Evolutionary conservation across 1,284 basidiomycete species (phyloP).

Genomic region (Leccinum fallax): DNA sequence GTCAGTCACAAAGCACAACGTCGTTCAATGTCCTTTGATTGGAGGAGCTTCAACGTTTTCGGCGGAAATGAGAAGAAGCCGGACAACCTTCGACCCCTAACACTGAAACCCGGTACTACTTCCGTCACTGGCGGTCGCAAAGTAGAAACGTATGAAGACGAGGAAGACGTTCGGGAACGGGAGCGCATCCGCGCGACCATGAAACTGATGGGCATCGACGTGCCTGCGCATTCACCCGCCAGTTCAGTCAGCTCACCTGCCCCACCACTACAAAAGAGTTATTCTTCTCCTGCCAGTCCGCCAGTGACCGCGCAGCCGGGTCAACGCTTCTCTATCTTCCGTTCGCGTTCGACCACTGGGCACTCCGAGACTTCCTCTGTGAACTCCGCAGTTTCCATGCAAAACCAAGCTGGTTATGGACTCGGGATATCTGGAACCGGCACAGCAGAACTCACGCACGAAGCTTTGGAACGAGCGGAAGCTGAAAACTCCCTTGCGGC

Average conservation of each 20-base stretch:
- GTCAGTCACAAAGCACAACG: conserved; percentile 53
- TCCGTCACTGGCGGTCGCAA: conserved; percentile 67
- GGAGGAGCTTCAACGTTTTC: conserved; percentile 74
- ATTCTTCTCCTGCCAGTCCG: conserved; percentile 35
- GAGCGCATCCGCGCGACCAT: conserved; percentile 85
- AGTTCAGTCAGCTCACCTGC: not conserved
- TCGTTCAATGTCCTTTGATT: conserved; percentile 80
- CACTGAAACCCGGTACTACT: conserved; percentile 62
- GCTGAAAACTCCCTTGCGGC: conserved; percentile 72
- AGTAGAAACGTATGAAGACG: conserved; percentile 77
- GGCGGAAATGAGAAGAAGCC: conserved; percentile 61
- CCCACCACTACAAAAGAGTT: not conserved
- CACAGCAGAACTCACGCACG: conserved; percentile 60
- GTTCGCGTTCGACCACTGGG: conserved; percentile 47
- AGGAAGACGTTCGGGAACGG: conserved; percentile 83
- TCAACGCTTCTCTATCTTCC: conserved; percentile 71
- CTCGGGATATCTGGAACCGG: conserved; percentile 41
- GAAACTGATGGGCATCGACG: conserved; percentile 90
- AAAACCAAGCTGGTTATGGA: conserved; percentile 38
- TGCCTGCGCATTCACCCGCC: conserved; percentile 41
- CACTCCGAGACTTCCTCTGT: conserved; percentile 52
- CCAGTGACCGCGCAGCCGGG: conserved; percentile 39
- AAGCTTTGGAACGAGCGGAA: conserved; percentile 74
- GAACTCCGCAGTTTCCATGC: conserved; percentile 45
- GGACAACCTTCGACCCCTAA: conserved; percentile 67